phyloP scores from a whole-genome alignment of 2,329 filamentous ascomycete genomes.

The Neofusicoccum cordaticola region DNA sequence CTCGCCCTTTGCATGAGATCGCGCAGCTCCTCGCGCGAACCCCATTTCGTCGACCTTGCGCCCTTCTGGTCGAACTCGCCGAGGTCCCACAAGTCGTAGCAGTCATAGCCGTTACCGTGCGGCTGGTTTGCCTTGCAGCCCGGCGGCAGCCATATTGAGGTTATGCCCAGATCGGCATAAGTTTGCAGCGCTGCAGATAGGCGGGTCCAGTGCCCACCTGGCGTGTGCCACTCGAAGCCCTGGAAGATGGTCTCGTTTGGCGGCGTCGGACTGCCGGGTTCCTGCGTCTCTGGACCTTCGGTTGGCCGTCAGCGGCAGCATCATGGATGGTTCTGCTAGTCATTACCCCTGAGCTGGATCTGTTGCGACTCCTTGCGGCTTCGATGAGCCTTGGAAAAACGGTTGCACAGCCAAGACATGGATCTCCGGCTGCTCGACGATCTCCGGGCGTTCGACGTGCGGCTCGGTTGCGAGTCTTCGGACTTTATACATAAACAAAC shows the following conservation, averaged over 20 bases:
- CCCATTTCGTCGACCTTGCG: conserved; percentile 65
- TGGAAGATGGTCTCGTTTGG: conserved; percentile 55
- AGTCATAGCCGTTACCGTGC: conserved; percentile 59
- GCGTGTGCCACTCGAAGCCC: conserved; percentile 70
- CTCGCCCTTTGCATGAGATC: conserved; percentile 54
- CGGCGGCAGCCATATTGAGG: conserved; percentile 60
- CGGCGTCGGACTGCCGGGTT: conserved; percentile 1
- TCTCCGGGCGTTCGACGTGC: background rate
- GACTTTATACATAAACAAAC: background rate
- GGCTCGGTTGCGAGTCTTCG: background rate
- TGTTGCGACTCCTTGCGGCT: conserved; percentile 6
- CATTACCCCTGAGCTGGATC: conserved; percentile 1
- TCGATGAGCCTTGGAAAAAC: conserved; percentile 3
- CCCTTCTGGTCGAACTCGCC: conserved; percentile 74
- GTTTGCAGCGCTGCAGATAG: conserved; percentile 52
- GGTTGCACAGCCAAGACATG: conserved; percentile 8
- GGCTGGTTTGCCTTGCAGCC: conserved; percentile 65
- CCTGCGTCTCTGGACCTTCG: conserved; percentile 1
- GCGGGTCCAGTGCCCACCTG: conserved; percentile 62
- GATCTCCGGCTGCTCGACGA: background rate
- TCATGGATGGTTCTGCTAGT: background rate
- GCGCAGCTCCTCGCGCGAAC: conserved; percentile 60
- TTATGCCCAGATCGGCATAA: conserved; percentile 58
- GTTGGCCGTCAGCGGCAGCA: background rate
- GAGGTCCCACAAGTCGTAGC: conserved; percentile 67